Evolutionary conservation across 495 filamentous ascomycete species (phyloP).

Genomic region (Neurospora sp.): DNA sequence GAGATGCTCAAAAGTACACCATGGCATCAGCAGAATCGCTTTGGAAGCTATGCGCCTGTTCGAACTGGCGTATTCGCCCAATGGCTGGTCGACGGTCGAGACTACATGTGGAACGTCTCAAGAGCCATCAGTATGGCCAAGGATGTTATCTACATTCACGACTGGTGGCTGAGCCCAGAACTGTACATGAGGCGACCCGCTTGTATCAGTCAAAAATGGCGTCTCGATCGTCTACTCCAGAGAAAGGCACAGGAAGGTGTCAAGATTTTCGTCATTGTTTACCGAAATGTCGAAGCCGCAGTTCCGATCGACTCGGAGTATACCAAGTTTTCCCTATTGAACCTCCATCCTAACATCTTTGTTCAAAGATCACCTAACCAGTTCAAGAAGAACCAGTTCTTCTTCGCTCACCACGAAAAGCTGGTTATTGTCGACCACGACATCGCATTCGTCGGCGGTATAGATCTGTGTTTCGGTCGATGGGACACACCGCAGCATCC

Average conservation of each 20-base stretch:
- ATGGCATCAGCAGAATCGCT: slow-evolving; percentile 77
- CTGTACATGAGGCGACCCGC: slow-evolving; percentile 91
- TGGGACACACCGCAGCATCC: slow-evolving; percentile 95
- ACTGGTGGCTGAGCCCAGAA: slow-evolving; percentile 98
- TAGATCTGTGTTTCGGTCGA: slow-evolving; percentile 93
- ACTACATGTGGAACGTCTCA: slow-evolving; percentile 99
- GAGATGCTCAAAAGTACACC: slow-evolving; percentile 71
- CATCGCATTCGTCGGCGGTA: slow-evolving; percentile 89
- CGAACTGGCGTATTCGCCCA: slow-evolving; percentile 80
- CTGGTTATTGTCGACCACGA: slow-evolving; percentile 93
- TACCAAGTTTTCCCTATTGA: slow-evolving; percentile 93
- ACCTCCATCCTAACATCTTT: slow-evolving; percentile 91
- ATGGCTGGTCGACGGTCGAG: slow-evolving; percentile 93
- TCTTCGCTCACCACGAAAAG: slow-evolving; percentile 99
- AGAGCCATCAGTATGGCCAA: slow-evolving; percentile 95
- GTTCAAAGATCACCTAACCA: slow-evolving; percentile 95
- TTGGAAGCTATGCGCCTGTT: slow-evolving; percentile 89
- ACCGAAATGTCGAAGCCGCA: slow-evolving; percentile 95
- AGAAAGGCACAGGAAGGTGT: slow-evolving; percentile 90
- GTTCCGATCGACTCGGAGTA: slow-evolving; percentile 99
- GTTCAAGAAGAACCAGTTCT: slow-evolving; percentile 98
- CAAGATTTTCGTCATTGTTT: slow-evolving; percentile 97
- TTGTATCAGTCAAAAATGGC: slow-evolving; percentile 97
- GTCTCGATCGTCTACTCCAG: slow-evolving; percentile 88
- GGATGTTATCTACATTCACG: slow-evolving; percentile 98